Evolutionary conservation across 1,284 basidiomycete genomes (phyloP).

Genomic region (Ceratobasidium papillatum): DNA sequence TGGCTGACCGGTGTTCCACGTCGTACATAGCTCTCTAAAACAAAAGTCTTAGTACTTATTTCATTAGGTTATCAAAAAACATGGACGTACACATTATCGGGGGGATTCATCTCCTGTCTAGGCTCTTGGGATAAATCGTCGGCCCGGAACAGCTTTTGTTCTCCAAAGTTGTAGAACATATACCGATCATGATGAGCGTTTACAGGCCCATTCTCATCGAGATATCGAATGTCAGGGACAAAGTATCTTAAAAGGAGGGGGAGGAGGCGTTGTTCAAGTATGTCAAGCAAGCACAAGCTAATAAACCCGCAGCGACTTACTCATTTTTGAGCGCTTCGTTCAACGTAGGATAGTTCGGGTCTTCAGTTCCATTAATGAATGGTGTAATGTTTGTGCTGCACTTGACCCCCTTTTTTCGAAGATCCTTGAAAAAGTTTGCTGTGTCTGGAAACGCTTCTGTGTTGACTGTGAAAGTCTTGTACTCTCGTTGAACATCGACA

Average conservation of each 20-base stretch:
- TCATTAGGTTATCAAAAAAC: background rate
- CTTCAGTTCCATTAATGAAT: conserved; percentile 32
- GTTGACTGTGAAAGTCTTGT: conserved; percentile 40
- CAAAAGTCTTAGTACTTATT: background rate
- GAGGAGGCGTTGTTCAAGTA: background rate
- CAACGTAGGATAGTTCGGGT: conserved; percentile 15
- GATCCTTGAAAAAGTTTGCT: conserved; percentile 1
- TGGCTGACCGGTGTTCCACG: conserved; percentile 26
- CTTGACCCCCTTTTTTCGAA: conserved; percentile 28
- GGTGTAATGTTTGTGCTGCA: conserved; percentile 42
- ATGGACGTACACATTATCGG: conserved; percentile 13
- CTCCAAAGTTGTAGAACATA: conserved; percentile 15
- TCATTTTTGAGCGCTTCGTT: conserved; percentile 3
- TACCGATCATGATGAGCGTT: conserved; percentile 15
- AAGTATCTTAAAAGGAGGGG: conserved; percentile 24
- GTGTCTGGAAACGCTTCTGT: background rate
- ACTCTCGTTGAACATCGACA: conserved; percentile 38
- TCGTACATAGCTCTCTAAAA: conserved; percentile 12
- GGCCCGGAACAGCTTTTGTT: conserved; percentile 7
- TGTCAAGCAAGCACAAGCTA: background rate
- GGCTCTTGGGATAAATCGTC: conserved; percentile 20
- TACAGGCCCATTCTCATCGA: background rate
- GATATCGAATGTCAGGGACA: conserved; percentile 14
- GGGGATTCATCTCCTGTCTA: background rate
- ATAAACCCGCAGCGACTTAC: background rate